Base-by-base conservation (phyloP, 2,329 filamentous ascomycete species). In the Verticillium isaacii region DNA sequence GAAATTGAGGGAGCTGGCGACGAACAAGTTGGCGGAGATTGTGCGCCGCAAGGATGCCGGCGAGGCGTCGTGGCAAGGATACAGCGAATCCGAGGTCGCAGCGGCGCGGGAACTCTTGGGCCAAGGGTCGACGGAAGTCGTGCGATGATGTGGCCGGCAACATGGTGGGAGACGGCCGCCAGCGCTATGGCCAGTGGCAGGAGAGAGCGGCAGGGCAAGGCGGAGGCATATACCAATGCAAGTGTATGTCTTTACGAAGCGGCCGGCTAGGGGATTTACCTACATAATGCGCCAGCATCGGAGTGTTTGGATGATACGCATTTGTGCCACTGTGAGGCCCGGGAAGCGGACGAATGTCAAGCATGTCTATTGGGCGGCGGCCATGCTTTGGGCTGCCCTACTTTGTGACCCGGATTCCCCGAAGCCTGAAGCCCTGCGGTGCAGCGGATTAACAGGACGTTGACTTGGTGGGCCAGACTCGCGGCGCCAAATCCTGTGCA, bases 11-110 rank as follows among this genome's bases (percentile, higher is more conserved):
- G 84, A 91, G 71, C 74, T 85, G 62, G 90, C 92, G 25, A 94
- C 90, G 1, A 79, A 81, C 62, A 93, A 92, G 74, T 81, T 96
- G 15, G 83, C 85, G 1, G 90, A 94, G 72, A 93, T 95, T 68
- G 85, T 93, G 64, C 83, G 89, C 63, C 83, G 84, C 64, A 81
- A 84, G 71, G 76, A 80, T 39, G 80, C 83, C 58, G 78, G 83
- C 62, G 85, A 92, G 73, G 81, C 80, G 65, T 83, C 85, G 19
- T 93, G 90, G 89, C 81, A 85, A 69, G 91, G 91, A 9, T 94
- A 91, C 73, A 85, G 89, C 62, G 79, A 84, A 69, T 82, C 84
- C 3, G 91, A 96, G 72, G 77, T 96, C 58, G 83, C 85, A 68
- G 91, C 91, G 14, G 90, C 89, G 57, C 83, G 85, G 68, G 86